Conservation (phyloP, 257 asterid genomes). For the Echites panduratus region DNA sequence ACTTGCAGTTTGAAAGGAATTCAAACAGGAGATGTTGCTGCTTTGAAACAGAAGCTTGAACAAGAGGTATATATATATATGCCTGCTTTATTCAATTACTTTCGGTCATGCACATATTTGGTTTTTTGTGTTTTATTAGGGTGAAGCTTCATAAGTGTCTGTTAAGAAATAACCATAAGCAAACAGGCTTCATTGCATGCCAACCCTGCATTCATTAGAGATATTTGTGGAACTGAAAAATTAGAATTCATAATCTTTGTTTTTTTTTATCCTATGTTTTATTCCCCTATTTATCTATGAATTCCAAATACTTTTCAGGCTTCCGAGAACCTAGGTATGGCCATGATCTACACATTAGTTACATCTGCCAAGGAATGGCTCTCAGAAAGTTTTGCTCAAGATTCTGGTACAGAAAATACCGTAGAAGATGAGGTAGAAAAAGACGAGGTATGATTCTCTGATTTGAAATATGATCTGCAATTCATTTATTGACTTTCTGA, state of each 20-base stretch:
- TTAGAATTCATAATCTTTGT: neutral
- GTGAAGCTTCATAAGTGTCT: neutral
- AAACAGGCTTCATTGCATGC: neutral
- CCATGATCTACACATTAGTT: slow-evolving; percentile 91
- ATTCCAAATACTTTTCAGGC: slow-evolving; percentile 40
- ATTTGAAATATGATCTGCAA: neutral
- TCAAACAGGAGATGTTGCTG: slow-evolving; percentile 52
- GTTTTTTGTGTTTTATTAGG: neutral
- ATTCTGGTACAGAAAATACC: slow-evolving; percentile 42
- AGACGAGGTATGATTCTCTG: slow-evolving; percentile 58
- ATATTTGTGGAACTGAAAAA: neutral
- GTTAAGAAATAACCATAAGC: neutral
- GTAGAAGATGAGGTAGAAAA: slow-evolving; percentile 56
- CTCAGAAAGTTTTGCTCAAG: slow-evolving; percentile 76
- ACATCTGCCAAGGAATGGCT: slow-evolving; percentile 96
- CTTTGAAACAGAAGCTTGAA: slow-evolving; percentile 72
- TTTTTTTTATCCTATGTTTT: neutral
- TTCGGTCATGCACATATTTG: neutral
- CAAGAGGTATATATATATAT: slow-evolving; percentile 54
- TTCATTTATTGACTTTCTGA: neutral
- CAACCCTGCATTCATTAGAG: neutral
- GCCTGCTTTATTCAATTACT: slow-evolving; percentile 4
- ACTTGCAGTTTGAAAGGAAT: slow-evolving; percentile 73
- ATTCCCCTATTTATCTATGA: neutral
- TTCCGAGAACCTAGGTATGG: slow-evolving; percentile 87